Base-by-base conservation (phyloP, 441 rosid genomes). In the Gossypium davidsonii region DNA sequence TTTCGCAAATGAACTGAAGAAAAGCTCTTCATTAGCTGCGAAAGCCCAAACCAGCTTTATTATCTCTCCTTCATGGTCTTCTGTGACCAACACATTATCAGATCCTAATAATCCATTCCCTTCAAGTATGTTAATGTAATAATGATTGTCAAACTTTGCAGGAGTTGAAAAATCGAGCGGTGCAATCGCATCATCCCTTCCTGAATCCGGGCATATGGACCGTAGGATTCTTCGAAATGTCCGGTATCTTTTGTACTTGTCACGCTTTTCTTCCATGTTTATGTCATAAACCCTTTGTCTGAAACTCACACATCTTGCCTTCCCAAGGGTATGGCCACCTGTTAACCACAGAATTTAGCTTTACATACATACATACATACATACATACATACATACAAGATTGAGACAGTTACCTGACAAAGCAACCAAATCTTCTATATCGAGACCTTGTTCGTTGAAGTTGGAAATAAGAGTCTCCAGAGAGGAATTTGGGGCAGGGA, bases 401-500 rank as follows among this genome's bases (percentile, higher is more conserved):
- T 44, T 67, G 55, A 67, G 11, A 34, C 5, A 11, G n/a, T 58
- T 72, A 84, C 93, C 96, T 4, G 96, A 88, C 61, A 93, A 81
- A 64, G 94, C 84, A 34, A 93, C 80, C 69, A 91, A 84, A 67
- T 93, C 94, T 77, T 46, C 70, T 15, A 79, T 70, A 77, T 81
- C 73, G 11, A 91, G 86, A 0, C 92, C 98, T 25, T 91, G 94
- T 49, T 86, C 79, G 17, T 84, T 62, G 56, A 93, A 90, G 62
- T 81, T 93, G 70, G 82, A 67, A 57, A 89, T 86, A 55, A 90
- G 98, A 69, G 76, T 28, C 4, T 81, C 85, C 6, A 93, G 79
- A 1, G 98, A 85, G 21, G 89, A 87, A 81, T 90, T 93, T 46
- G 98, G 97, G 61, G 87, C 42, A 20, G 97, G 97, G 66, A 93